Conservation (phyloP, 768 basidiomycete species). For the Pisolithus marmoratus region DNA sequence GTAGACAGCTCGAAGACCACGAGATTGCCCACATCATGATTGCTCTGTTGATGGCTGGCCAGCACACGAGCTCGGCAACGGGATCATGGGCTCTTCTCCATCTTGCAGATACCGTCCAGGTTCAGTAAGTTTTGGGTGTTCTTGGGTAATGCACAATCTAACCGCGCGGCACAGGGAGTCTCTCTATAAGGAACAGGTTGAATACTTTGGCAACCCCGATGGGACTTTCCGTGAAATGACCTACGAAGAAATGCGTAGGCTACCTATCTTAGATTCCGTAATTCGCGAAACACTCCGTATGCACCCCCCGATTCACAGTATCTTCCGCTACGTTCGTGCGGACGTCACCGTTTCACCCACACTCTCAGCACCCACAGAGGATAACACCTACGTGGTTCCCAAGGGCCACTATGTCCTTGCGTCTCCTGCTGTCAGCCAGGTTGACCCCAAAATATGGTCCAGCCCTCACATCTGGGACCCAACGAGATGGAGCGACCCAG, state of each 20-base stretch:
- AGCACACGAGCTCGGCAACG: slow-evolving; percentile 94
- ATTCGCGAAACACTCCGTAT: slow-evolving; percentile 92
- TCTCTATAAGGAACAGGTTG: slow-evolving; percentile 86
- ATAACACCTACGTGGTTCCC: slow-evolving; percentile 77
- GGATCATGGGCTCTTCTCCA: slow-evolving; percentile 89
- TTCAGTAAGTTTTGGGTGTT: slow-evolving; percentile 55
- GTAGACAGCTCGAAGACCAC: slow-evolving; percentile 70
- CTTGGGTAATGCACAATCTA: background rate
- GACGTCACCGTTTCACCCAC: slow-evolving; percentile 79
- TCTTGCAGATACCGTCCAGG: slow-evolving; percentile 65
- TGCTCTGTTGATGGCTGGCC: slow-evolving; percentile 97
- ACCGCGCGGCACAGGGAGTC: slow-evolving; percentile 49
- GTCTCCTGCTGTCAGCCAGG: slow-evolving; percentile 80
- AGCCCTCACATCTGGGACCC: slow-evolving; percentile 72
- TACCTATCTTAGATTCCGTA: slow-evolving; percentile 80
- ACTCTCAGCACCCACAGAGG: slow-evolving; percentile 71
- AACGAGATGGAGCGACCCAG: slow-evolving; percentile 76
- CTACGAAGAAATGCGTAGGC: slow-evolving; percentile 78
- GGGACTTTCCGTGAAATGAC: slow-evolving; percentile 75
- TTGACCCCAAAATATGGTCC: slow-evolving; percentile 82
- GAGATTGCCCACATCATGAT: slow-evolving; percentile 99
- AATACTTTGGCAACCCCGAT: slow-evolving; percentile 71
- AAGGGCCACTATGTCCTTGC: slow-evolving; percentile 88
- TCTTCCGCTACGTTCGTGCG: slow-evolving; percentile 87
- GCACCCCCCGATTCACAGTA: slow-evolving; percentile 94